A percentile compares a stretch with the other conserved stretches of the same genome.
phyloP scores from a whole-genome alignment of 257 asterid species.

The Solanum medicagineum region DNA sequence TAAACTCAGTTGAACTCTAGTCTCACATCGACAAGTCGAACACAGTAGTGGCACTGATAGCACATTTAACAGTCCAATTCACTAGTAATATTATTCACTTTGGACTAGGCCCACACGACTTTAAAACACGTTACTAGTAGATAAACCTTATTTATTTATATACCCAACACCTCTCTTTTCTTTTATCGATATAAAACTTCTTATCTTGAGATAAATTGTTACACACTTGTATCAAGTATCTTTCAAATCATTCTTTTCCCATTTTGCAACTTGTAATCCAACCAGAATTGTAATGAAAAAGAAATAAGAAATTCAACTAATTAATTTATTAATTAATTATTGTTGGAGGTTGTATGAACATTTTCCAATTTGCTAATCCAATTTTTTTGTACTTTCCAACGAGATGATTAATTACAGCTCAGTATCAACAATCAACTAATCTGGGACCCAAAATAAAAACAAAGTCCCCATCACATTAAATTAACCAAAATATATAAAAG shows the following conservation, averaged over 20 bases:
- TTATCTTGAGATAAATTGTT: too few species aligned
- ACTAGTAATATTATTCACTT: too few species aligned
- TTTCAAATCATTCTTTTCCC: not conserved
- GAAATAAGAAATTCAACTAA: not conserved
- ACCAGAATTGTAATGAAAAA: not conserved
- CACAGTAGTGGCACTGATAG: too few species aligned
- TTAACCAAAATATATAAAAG: not conserved
- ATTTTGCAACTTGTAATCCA: not conserved
- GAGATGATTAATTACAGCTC: not conserved
- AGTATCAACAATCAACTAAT: not conserved
- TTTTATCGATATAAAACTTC: too few species aligned
- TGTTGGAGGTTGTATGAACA: not conserved
- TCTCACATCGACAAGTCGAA: too few species aligned
- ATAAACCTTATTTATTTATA: too few species aligned
- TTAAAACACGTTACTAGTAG: too few species aligned
- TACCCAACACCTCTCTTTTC: too few species aligned
- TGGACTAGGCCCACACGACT: accelerated
- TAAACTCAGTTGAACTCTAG: too few species aligned
- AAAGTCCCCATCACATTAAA: not conserved
- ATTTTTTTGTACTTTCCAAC: not conserved
- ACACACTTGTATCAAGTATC: too few species aligned
- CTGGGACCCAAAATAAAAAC: not conserved
- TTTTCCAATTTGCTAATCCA: not conserved
- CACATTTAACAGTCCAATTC: too few species aligned
- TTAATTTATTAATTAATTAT: too few species aligned